These are phyloP conservation scores for Hericium rajendrae DNA, from an alignment of 768 basidiomycete species.

Conservation along the genomic window DNA sequence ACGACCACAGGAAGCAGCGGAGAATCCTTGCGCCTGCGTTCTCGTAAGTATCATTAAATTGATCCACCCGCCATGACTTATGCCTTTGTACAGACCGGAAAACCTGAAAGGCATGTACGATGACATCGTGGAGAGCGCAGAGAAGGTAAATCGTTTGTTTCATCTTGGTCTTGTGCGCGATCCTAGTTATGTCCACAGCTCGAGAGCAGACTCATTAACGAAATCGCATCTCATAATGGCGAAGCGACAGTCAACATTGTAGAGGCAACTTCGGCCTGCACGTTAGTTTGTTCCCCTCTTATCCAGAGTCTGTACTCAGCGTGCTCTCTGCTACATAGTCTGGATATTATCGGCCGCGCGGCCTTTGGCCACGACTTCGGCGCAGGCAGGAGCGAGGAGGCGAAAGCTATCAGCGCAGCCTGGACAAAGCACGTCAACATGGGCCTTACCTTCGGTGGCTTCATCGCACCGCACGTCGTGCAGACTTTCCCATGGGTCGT, in stretches of 20 bases:
- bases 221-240: not conserved
- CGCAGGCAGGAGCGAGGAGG: slow-evolving; percentile 21
- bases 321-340: slow-evolving; percentile 16
- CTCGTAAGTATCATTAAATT: slow-evolving; percentile 20
- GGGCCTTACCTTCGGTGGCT: slow-evolving; percentile 13
- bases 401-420: slow-evolving; percentile 18
- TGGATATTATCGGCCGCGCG: not conserved
- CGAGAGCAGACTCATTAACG: not conserved
- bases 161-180: slow-evolving; percentile 15
- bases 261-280: not conserved
- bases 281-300: not conserved
- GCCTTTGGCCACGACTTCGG: slow-evolving; percentile 34
- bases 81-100: slow-evolving; percentile 18
- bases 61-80: not conserved
- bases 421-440: slow-evolving; percentile 19
- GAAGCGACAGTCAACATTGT: not conserved
- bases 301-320: slow-evolving; percentile 6
- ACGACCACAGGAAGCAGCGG: slow-evolving; percentile 22
- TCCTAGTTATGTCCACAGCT: not conserved
- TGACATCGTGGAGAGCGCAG: slow-evolving; percentile 24
- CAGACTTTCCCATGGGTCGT: slow-evolving; percentile 21
- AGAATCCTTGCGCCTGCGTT: slow-evolving; percentile 26
- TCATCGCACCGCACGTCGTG: slow-evolving; percentile 16
- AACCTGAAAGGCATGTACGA: slow-evolving; percentile 26
- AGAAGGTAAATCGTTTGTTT: slow-evolving; percentile 17